These are phyloP conservation scores for Dalechampia spathulata DNA, from an alignment of 441 rosid species.

Conservation along the genomic window DNA sequence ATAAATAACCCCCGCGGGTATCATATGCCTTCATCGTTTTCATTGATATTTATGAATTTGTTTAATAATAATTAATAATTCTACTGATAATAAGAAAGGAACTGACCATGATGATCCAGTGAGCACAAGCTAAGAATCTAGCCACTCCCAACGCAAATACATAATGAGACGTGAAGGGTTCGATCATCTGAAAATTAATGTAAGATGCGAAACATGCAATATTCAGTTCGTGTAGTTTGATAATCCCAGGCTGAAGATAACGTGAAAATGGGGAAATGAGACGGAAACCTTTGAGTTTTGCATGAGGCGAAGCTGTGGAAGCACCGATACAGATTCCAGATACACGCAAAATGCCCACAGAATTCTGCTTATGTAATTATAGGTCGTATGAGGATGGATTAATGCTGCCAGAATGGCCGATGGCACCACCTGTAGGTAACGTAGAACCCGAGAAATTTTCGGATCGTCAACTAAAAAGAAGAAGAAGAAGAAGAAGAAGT, in stretches of 20 bases:
- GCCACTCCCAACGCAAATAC: conserved; percentile 79
- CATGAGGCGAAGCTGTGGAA: conserved; percentile 86
- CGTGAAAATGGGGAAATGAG: not conserved
- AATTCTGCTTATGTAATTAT: conserved; percentile 14
- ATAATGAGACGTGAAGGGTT: conserved; percentile 75
- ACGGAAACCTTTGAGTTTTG: conserved; percentile 64
- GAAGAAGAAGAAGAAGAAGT: too few species aligned
- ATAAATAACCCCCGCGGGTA: conserved; percentile 41
- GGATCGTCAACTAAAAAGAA: too few species aligned
- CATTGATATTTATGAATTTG: too few species aligned
- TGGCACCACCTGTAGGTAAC: conserved; percentile 44
- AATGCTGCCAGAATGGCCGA: conserved; percentile 41
- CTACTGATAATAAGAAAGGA: too few species aligned
- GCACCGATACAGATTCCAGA: conserved; percentile 63
- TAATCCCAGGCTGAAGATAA: too few species aligned
- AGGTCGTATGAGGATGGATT: conserved; percentile 30
- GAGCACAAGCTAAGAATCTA: conserved; percentile 64
- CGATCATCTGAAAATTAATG: conserved; percentile 49
- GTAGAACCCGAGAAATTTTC: too few species aligned
- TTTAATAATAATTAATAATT: too few species aligned
- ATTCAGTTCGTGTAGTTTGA: not conserved
- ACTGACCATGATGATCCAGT: too few species aligned
- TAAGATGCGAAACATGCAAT: not conserved
- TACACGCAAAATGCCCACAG: conserved; percentile 65
- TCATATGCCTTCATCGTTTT: conserved; percentile 48